A percentile compares a stretch with the other conserved stretches of the same genome.
Evolutionary conservation across 345 rosid genomes (phyloP).

Genomic region (Pelargonium nanum): DNA sequence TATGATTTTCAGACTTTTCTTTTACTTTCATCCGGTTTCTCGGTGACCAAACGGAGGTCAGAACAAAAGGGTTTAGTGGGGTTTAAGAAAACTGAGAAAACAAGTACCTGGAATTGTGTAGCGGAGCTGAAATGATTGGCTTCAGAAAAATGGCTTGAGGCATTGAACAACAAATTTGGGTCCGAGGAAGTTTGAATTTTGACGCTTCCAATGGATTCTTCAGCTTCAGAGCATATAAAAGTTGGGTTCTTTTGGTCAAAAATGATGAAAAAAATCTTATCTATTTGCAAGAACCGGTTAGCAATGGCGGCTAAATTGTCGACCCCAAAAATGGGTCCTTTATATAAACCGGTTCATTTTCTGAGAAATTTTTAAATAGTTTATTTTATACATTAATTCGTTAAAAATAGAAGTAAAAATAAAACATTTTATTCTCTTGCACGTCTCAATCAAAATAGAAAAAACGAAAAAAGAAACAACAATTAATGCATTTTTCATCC

Average conservation of each 20-base stretch:
- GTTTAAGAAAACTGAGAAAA: conserved; percentile 6
- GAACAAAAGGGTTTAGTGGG: conserved; percentile 3
- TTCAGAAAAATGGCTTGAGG: conserved; percentile 27
- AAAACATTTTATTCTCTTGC: no score
- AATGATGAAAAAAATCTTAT: neutral
- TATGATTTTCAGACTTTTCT: neutral
- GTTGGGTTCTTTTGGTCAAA: neutral
- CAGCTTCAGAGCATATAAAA: neutral
- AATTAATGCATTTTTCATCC: no score
- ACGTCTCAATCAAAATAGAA: neutral
- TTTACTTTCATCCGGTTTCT: neutral
- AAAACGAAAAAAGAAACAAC: no score
- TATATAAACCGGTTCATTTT: neutral
- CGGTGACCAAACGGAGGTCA: neutral
- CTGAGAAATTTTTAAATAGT: no score
- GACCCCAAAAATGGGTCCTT: neutral
- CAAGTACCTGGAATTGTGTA: conserved; percentile 19
- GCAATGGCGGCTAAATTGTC: neutral
- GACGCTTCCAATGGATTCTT: neutral
- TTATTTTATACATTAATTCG: no score
- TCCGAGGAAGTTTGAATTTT: neutral
- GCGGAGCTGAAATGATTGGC: conserved; percentile 23
- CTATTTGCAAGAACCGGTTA: neutral
- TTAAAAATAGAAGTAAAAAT: no score
- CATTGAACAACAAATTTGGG: conserved; percentile 11